phyloP scores from a whole-genome alignment of 2,329 filamentous ascomycete genomes.

The Zymoseptoria tritici region DNA sequence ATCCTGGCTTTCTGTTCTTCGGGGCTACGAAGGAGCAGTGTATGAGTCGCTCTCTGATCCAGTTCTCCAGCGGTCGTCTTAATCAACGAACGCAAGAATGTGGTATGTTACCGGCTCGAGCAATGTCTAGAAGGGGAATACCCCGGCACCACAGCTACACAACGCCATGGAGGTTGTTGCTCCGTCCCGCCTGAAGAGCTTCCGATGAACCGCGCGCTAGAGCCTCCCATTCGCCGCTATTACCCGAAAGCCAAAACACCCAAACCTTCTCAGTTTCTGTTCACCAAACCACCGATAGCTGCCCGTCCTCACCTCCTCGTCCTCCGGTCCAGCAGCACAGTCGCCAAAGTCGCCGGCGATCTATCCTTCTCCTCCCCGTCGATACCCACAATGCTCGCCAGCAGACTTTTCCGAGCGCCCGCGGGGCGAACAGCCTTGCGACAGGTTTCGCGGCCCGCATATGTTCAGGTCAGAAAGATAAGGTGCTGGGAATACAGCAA shows the following conservation, averaged over 20 bases:
- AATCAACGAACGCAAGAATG: not conserved
- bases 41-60: not conserved
- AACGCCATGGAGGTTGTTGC: not conserved
- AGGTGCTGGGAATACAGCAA: not conserved
- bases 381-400: constrained; percentile 10
- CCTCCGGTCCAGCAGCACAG: constrained; percentile 1
- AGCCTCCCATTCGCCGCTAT: not conserved
- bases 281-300: not conserved
- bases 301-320: not conserved
- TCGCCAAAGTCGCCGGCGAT: constrained; percentile 2
- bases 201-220: not conserved
- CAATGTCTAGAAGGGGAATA: not conserved
- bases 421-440: constrained; percentile 12
- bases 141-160: not conserved
- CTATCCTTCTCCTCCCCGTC: not conserved
- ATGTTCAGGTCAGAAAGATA: constrained; percentile 12
- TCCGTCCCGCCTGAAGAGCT: not conserved
- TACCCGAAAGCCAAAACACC: not conserved
- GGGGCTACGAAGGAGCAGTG: not conserved
- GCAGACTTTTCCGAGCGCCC: constrained; percentile 10
- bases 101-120: not conserved
- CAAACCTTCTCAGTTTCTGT: not conserved
- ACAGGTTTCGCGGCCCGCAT: constrained; percentile 14
- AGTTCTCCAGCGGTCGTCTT: not conserved
- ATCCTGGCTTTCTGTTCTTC: not conserved